Conservation (phyloP, 176 grass and related monocot genomes). For the Eragrostis nindensis region DNA sequence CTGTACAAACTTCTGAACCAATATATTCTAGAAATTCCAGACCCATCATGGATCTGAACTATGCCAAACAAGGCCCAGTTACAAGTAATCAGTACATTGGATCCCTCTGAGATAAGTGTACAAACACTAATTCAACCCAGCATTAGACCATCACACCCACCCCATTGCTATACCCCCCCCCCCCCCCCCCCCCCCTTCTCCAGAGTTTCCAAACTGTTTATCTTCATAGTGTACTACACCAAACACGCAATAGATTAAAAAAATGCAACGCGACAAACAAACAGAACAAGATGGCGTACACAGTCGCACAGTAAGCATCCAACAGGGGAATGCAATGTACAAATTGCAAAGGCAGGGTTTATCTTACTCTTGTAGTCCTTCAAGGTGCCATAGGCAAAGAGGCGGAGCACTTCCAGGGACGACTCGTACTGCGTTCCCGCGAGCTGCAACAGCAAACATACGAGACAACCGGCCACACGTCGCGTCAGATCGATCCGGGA, state of each 20-base stretch:
- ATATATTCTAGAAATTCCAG: background rate
- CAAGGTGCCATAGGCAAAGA: conserved; percentile 98
- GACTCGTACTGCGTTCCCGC: conserved; percentile 76
- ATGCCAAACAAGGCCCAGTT: background rate
- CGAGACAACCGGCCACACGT: conserved; percentile 10
- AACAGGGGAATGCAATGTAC: conserved; percentile 1
- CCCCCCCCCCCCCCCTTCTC: too few species aligned
- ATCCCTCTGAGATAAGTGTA: background rate
- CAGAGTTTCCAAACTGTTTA: background rate
- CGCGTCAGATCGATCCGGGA: conserved; percentile 36
- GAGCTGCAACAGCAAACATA: conserved; percentile 53
- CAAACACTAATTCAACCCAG: background rate
- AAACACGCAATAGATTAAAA: background rate
- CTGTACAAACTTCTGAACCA: background rate
- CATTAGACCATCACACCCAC: background rate
- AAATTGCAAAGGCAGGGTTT: background rate
- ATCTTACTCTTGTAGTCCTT: conserved; percentile 94
- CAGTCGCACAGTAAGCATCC: background rate
- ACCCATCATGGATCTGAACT: background rate
- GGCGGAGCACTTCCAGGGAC: conserved; percentile 86
- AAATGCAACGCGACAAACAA: background rate
- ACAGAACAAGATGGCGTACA: background rate
- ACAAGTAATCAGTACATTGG: background rate
- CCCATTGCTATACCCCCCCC: conserved; percentile 9
- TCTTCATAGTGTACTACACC: background rate